Evolutionary conservation across 2,329 filamentous ascomycete species (phyloP).

Genomic region (Diplocarpon mali): DNA sequence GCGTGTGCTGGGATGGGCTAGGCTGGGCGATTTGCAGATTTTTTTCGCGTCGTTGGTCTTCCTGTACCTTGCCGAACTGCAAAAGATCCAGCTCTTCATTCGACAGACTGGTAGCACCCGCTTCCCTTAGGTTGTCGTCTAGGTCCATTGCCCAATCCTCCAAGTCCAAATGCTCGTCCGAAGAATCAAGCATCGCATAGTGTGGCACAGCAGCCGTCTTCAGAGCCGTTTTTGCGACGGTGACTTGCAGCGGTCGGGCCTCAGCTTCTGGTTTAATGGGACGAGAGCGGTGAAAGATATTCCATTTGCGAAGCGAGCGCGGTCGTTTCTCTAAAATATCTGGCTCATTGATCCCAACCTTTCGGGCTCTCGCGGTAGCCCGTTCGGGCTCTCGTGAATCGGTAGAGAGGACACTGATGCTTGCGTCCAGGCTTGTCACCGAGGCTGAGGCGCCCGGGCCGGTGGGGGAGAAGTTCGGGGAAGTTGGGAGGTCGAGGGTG

Average conservation of each 20-base stretch:
- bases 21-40: slow-evolving; percentile 8
- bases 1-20: slow-evolving; percentile 3
- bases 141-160: slow-evolving; percentile 26
- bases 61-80: slow-evolving; percentile 23
- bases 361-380: neutral
- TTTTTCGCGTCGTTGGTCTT: slow-evolving; percentile 18
- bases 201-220: slow-evolving; percentile 41
- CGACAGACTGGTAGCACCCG: slow-evolving; percentile 24
- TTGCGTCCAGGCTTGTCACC: slow-evolving; percentile 45
- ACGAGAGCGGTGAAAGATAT: slow-evolving; percentile 48
- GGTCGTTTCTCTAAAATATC: slow-evolving; percentile 47
- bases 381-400: no score
- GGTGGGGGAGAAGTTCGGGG: slow-evolving; percentile 35
- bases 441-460: slow-evolving; percentile 34
- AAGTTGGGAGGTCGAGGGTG: slow-evolving; percentile 40
- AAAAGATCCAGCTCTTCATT: slow-evolving; percentile 24
- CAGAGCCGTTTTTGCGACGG: slow-evolving; percentile 30
- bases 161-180: slow-evolving; percentile 32
- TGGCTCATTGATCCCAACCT: slow-evolving; percentile 23
- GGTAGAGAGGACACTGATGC: slow-evolving; percentile 29
- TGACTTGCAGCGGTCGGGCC: slow-evolving; percentile 36
- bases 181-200: slow-evolving; percentile 51
- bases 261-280: slow-evolving; percentile 25
- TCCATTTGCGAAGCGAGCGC: slow-evolving; percentile 48
- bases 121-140: slow-evolving; percentile 40